Evolutionary conservation across 1,284 basidiomycete species (phyloP).

Genomic region (Coniferiporia weirii): DNA sequence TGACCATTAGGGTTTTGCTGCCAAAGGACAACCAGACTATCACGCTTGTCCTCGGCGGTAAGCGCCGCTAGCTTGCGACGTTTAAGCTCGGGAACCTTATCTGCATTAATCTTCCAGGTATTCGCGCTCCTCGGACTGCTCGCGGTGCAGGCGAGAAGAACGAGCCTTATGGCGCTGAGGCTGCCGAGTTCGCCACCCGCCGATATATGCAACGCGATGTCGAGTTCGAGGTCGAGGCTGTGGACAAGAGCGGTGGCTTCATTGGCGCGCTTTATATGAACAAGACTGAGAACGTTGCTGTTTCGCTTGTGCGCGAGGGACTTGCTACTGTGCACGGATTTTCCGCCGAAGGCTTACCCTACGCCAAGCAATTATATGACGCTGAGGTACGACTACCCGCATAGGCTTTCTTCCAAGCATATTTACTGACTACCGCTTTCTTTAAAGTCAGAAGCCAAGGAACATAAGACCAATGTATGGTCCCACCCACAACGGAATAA

Average conservation of each 20-base stretch:
- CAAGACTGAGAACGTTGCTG: slow-evolving; percentile 80
- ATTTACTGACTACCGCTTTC: neutral
- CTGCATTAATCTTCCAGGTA: slow-evolving; percentile 42
- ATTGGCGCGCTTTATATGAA: slow-evolving; percentile 85
- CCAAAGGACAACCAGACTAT: slow-evolving; percentile 91
- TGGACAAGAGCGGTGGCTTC: slow-evolving; percentile 95
- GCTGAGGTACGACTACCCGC: slow-evolving; percentile 61
- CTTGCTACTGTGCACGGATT: slow-evolving; percentile 83
- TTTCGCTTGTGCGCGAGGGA: slow-evolving; percentile 82
- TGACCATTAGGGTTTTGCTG: slow-evolving; percentile 57
- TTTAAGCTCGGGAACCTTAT: slow-evolving; percentile 1
- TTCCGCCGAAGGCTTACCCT: slow-evolving; percentile 79
- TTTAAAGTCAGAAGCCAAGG: too few relatives aligned
- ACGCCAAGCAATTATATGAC: slow-evolving; percentile 73
- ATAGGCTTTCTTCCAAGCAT: neutral
- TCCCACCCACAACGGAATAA: too few relatives aligned
- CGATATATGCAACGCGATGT: slow-evolving; percentile 92
- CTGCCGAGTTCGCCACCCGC: slow-evolving; percentile 74
- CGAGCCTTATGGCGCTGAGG: slow-evolving; percentile 86
- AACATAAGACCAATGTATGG: too few relatives aligned
- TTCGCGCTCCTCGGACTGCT: slow-evolving; percentile 79
- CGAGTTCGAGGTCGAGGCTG: slow-evolving; percentile 85
- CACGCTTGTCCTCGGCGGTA: slow-evolving; percentile 84
- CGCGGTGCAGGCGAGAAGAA: slow-evolving; percentile 80
- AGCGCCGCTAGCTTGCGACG: slow-evolving; percentile 20